Percentiles rank a stretch among this genome's conserved stretches.
Conservation (phyloP, 2,329 filamentous ascomycete species). For the Microdochium trichocladiopsis region DNA sequence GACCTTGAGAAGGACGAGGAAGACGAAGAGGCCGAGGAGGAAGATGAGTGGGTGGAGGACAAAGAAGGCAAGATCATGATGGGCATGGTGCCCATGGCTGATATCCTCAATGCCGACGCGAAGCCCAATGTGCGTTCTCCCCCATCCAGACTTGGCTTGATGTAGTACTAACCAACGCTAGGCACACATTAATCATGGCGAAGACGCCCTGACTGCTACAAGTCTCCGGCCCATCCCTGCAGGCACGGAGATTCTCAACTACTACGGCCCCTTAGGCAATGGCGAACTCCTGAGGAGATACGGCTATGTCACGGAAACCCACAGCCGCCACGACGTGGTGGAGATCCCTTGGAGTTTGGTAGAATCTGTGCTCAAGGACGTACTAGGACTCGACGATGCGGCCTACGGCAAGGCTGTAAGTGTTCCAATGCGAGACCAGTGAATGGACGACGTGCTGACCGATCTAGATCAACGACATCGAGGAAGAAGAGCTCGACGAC, state of each 20-base stretch:
- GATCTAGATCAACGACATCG: conserved; percentile 33
- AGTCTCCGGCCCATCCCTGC: conserved; percentile 59
- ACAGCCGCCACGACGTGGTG: conserved; percentile 73
- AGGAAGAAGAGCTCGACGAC: conserved; percentile 66
- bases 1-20: conserved; percentile 55
- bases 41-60: conserved; percentile 61
- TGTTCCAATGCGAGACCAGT: conserved; percentile 3
- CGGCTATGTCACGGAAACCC: conserved; percentile 76
- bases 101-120: conserved; percentile 83
- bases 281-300: conserved; percentile 79
- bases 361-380: conserved; percentile 31
- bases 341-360: conserved; percentile 64
- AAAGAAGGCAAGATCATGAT: conserved; percentile 53
- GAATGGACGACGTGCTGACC: conserved; percentile 11
- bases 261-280: conserved; percentile 79
- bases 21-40: conserved; percentile 47
- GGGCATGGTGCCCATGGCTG: conserved; percentile 87
- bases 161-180: conserved; percentile 13
- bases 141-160: neutral
- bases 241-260: conserved; percentile 78
- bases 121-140: conserved; percentile 64
- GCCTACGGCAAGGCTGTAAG: conserved; percentile 36
- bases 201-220: conserved; percentile 59
- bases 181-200: conserved; percentile 48
- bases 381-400: conserved; percentile 27